phyloP scores from a whole-genome alignment of 2,329 filamentous ascomycete genomes.

The Sporothrix globosa region DNA sequence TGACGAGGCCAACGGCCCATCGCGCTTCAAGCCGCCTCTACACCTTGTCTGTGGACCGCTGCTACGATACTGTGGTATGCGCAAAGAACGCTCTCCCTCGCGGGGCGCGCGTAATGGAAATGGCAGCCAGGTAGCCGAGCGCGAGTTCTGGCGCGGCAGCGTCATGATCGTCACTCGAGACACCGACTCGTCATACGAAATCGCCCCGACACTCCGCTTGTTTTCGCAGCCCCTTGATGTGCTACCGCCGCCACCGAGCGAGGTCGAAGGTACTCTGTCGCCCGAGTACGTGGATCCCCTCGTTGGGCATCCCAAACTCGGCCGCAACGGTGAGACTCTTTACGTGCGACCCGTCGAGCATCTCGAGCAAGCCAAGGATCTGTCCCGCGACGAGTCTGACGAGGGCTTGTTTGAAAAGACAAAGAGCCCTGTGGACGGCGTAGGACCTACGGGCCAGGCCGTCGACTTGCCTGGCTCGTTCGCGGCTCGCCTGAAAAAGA shows the following conservation, averaged over 20 bases:
- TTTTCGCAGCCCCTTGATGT: slow-evolving; percentile 87
- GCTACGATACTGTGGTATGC: slow-evolving; percentile 84
- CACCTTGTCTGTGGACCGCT: slow-evolving; percentile 90
- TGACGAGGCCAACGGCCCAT: slow-evolving; percentile 65
- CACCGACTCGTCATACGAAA: slow-evolving; percentile 77
- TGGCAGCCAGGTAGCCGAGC: slow-evolving; percentile 48
- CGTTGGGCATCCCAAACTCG: slow-evolving; percentile 83
- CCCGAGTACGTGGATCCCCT: slow-evolving; percentile 88
- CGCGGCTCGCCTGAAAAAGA: slow-evolving; percentile 56
- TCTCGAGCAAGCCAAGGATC: slow-evolving; percentile 74
- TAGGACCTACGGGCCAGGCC: slow-evolving; percentile 46
- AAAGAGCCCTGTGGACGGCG: slow-evolving; percentile 55
- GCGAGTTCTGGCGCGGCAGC: slow-evolving; percentile 88
- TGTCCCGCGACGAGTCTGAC: slow-evolving; percentile 79
- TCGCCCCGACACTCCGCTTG: slow-evolving; percentile 75
- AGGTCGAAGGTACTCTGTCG: slow-evolving; percentile 67
- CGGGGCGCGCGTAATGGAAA: slow-evolving; percentile 46
- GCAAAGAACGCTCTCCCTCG: slow-evolving; percentile 59
- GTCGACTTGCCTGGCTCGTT: slow-evolving; percentile 58
- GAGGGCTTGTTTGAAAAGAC: slow-evolving; percentile 78
- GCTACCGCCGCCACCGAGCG: slow-evolving; percentile 73
- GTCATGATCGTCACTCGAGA: slow-evolving; percentile 96
- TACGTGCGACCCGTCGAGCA: slow-evolving; percentile 91
- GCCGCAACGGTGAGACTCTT: slow-evolving; percentile 79
- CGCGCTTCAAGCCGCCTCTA: slow-evolving; percentile 78